These are phyloP conservation scores for Phanerochaete carnosa DNA, from an alignment of 768 basidiomycete genomes.

Conservation along the genomic window DNA sequence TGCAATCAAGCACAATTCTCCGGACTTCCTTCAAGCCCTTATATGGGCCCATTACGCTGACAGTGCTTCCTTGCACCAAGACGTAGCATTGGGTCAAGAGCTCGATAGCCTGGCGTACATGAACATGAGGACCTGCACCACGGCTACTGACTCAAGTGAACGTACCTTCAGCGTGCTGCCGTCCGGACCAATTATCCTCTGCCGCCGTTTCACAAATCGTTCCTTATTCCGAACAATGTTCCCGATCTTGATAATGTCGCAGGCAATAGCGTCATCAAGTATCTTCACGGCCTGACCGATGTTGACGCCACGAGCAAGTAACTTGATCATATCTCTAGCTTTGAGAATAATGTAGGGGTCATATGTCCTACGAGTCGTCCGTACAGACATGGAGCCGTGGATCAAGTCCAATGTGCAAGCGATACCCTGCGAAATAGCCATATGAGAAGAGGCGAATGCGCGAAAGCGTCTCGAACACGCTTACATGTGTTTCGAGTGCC, in stretches of 20 bases:
- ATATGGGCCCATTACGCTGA: constrained; percentile 96
- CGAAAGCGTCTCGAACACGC: constrained; percentile 8
- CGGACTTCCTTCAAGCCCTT: constrained; percentile 96
- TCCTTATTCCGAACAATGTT: constrained; percentile 94
- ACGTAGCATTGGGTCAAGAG: constrained; percentile 96
- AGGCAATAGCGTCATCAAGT: constrained; percentile 83
- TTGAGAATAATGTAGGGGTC: constrained; percentile 97
- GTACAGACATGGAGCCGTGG: constrained; percentile 96
- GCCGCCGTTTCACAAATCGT: constrained; percentile 91
- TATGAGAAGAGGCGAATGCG: not conserved
- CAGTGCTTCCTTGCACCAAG: constrained; percentile 96
- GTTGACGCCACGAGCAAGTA: constrained; percentile 89
- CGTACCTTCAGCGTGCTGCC: constrained; percentile 94
- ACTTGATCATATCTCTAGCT: constrained; percentile 92
- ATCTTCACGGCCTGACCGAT: constrained; percentile 85
- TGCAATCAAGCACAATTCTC: constrained; percentile 95
- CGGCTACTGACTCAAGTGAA: not conserved
- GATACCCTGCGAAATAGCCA: constrained; percentile 54
- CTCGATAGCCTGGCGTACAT: constrained; percentile 80
- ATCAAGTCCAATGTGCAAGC: constrained; percentile 91
- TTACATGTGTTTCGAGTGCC: constrained; percentile 77
- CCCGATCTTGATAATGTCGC: constrained; percentile 98
- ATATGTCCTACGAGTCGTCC: constrained; percentile 94
- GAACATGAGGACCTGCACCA: not conserved
- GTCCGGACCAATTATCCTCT: constrained; percentile 95